Base-by-base conservation (phyloP, 176 grass and related monocot species). In the Triticum urartu region DNA sequence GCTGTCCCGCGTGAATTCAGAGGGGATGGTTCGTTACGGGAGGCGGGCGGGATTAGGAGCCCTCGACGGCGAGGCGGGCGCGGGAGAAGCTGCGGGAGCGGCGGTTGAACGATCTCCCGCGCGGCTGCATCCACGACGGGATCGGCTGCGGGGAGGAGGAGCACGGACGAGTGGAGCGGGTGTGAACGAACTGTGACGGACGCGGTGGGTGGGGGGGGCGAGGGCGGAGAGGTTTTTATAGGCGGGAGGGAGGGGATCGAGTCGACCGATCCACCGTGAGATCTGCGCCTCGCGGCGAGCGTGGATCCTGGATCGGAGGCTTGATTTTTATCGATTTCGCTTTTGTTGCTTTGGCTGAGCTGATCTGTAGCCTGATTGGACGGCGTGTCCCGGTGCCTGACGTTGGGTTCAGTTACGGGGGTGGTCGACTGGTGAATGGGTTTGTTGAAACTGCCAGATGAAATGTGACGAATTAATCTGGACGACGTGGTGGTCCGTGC, bases 41-140 rank as follows among this genome's bases (percentile, higher is more conserved):
- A 9, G 9, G 67, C 6, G 24, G 10, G 25, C 1, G 63, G 26
- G 81, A 22, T 56, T 95, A 98, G 68, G 87, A 94, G 6, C 97
- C 97, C 87, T 96, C 97, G 83, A 98, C 86, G 60, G 97, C 97
- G 50, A 92, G 11, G 81, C 97, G 97, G 77, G 92, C 81, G 78
- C 97, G 87, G 56, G 94, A 95, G 90, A 98, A 98, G 87, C 97
- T 96, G 82, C 97, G 90, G 75, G 97, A 98, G 65, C 92, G 90
- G 77, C 97, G 82, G 81, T 98, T 91, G 85, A 78, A 76, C 1
- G 86, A 52, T 58, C 86, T 72, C 28, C 97, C 97, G 1, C 83
- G 93, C 83, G 74, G 93, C 86, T 91, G 85, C 97, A 98, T 98
- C 86, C 79, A 94, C 83, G n/a, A 74, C 79, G 79, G 52, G 58